Percentiles rank a stretch among this genome's conserved stretches.
Conservation (phyloP, 495 filamentous ascomycete species). For the Glonium stellatum region DNA sequence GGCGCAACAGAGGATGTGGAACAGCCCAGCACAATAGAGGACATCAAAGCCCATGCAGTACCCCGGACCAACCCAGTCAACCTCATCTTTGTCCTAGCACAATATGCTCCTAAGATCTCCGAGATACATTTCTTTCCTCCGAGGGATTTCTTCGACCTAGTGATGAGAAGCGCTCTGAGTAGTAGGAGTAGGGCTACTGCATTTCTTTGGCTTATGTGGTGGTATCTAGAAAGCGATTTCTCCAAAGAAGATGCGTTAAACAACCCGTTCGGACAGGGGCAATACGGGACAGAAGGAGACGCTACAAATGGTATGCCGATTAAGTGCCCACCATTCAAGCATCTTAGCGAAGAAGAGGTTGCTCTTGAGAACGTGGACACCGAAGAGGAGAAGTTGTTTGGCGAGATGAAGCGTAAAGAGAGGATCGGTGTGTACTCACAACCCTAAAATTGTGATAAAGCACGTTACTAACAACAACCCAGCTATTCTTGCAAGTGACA, state of each 20-base stretch:
- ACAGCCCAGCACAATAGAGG: conserved; percentile 78
- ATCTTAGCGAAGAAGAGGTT: conserved; percentile 69
- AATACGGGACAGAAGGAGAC: conserved; percentile 46
- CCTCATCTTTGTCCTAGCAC: conserved; percentile 88
- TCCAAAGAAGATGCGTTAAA: conserved; percentile 69
- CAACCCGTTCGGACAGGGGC: conserved; percentile 83
- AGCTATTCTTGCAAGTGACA: conserved; percentile 29
- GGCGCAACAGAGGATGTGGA: conserved; percentile 89
- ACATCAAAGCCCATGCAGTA: conserved; percentile 57
- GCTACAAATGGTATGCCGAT: conserved; percentile 58
- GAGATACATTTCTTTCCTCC: conserved; percentile 82
- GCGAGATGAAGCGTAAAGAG: conserved; percentile 74
- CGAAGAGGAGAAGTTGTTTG: conserved; percentile 75
- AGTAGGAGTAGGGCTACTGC: conserved; percentile 78
- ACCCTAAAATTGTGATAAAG: conserved; percentile 40
- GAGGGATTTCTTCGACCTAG: conserved; percentile 89
- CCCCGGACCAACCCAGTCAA: conserved; percentile 97
- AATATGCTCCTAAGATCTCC: conserved; percentile 83
- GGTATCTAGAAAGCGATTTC: conserved; percentile 96
- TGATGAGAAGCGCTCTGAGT: conserved; percentile 80
- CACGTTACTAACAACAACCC: not conserved
- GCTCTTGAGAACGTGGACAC: conserved; percentile 86
- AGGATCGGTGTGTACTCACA: conserved; percentile 60
- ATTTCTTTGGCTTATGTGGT: conserved; percentile 98
- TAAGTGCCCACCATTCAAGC: conserved; percentile 76